A percentile compares a stretch with the other conserved stretches of the same genome.
Evolutionary conservation across 192 early-diverging fungal genomes (phyloP).

Genomic region (Rhizophagus prolifer): DNA sequence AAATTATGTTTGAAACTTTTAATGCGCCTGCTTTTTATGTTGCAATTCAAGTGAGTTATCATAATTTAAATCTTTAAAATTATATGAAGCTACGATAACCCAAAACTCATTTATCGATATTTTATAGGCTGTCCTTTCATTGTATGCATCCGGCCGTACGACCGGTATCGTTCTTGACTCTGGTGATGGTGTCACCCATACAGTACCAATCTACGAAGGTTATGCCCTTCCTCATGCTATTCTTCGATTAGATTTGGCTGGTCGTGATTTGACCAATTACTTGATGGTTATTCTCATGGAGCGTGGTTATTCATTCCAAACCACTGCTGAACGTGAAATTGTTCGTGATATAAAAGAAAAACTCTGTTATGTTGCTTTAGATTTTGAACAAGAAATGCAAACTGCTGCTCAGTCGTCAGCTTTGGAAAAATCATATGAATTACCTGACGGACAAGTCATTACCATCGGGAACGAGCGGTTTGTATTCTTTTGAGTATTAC

Average conservation of each 20-base stretch:
- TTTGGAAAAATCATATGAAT: slow-evolving; percentile 96
- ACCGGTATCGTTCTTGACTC: slow-evolving; percentile 99
- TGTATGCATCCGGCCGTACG: slow-evolving; percentile 95
- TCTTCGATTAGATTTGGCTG: slow-evolving; percentile 94
- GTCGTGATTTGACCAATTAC: slow-evolving; percentile 95
- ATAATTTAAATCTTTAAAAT: not conserved
- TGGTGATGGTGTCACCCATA: slow-evolving; percentile 97
- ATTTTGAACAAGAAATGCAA: slow-evolving; percentile 98
- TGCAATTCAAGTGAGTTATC: slow-evolving; percentile 67
- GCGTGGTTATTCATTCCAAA: slow-evolving; percentile 94
- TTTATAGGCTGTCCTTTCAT: slow-evolving; percentile 81
- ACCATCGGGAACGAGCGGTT: slow-evolving; percentile 94
- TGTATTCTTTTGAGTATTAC: not conserved
- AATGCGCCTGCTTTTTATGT: slow-evolving; percentile 97
- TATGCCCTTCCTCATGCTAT: slow-evolving; percentile 95
- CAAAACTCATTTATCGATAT: not conserved
- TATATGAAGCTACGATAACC: not conserved
- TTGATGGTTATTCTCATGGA: slow-evolving; percentile 92
- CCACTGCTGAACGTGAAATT: slow-evolving; percentile 96
- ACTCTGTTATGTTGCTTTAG: slow-evolving; percentile 96
- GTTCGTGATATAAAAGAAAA: slow-evolving; percentile 99
- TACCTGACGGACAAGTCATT: slow-evolving; percentile 98
- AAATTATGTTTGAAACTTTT: slow-evolving; percentile 99
- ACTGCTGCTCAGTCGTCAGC: slow-evolving; percentile 89
- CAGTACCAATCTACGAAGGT: slow-evolving; percentile 98